Base-by-base conservation (phyloP, 345 rosid species). In the Angophora floribunda region DNA sequence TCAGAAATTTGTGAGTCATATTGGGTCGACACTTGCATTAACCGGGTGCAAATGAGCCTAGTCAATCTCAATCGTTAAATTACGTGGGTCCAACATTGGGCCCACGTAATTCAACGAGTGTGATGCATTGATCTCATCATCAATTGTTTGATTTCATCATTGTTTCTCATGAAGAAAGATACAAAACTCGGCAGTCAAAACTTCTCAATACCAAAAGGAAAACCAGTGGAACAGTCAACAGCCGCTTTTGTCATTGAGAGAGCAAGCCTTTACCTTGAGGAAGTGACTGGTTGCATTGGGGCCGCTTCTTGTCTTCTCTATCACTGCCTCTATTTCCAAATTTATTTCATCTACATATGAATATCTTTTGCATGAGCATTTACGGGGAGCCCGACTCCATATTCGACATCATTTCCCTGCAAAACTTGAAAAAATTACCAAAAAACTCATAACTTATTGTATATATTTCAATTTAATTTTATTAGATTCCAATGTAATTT, bases 251-350 rank as follows among this genome's bases (percentile, higher is more conserved):
- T 96, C 47, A 94, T 96, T 75, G 95, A 97, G 92, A 96, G 93
- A 93, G 96, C 97, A 67, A 96, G 91, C 85, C 95, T 92, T 89
- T 89, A 93, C 90, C 98, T 97, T 84, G 96, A 98, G 47, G 86
- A 96, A 92, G 92, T 96, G 88, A 96, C 97, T 96, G 91, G 97
- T 96, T 80, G 98, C 99, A 49, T 89, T 96, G 87, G 98, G 98
- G 45, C 98, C 97, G 22, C 92, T 55, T 28, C 9, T 24, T 24
- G 63, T 57, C 63, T 57, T 24, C 63, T 57, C 13, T 24, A 24
- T 57, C 63, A 57, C 1, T 24, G 65, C 3, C 65, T 59, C 1
- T 22, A 24, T 59, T 59, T 24, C 11, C 65, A 26, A 59, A 59
- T 59, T 24, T 59, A 59, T 24, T 59, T 59, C 65, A 59, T 59